Percentiles rank a stretch among this genome's conserved stretches.
Evolutionary conservation across 345 rosid genomes (phyloP).

Genomic region (Arabidopsis suecica): DNA sequence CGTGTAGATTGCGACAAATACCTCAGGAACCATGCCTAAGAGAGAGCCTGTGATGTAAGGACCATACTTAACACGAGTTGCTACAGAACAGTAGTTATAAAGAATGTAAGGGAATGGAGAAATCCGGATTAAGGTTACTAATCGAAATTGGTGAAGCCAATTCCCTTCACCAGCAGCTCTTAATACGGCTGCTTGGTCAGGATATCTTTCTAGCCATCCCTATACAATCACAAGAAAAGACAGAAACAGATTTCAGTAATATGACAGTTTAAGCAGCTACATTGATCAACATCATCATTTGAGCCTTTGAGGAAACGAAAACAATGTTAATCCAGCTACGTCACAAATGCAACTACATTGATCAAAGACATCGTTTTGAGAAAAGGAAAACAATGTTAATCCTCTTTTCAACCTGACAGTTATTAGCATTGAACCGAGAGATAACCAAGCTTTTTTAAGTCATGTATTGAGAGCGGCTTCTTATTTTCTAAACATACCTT

Average conservation of each 20-base stretch:
- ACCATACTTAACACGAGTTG: conserved; percentile 79
- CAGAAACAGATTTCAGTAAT: not conserved
- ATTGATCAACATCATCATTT: not conserved
- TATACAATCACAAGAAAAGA: conserved; percentile 40
- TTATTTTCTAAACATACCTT: not conserved
- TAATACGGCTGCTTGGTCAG: conserved; percentile 81
- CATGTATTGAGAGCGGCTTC: not conserved
- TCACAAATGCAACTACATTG: conserved; percentile 26
- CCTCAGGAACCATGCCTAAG: conserved; percentile 85
- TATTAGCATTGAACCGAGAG: not conserved
- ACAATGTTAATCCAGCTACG: not conserved
- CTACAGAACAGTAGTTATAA: conserved; percentile 92
- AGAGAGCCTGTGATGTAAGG: conserved; percentile 90
- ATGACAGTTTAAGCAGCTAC: not conserved
- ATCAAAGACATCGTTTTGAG: not conserved
- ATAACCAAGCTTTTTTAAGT: not conserved
- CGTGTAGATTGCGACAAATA: conserved; percentile 89
- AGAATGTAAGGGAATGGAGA: conserved; percentile 98
- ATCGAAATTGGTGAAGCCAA: conserved; percentile 89
- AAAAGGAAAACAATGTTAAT: not conserved
- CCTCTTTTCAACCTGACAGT: not conserved
- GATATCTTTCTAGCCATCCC: conserved; percentile 92
- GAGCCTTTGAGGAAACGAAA: not conserved
- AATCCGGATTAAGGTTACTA: conserved; percentile 81
- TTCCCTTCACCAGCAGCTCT: conserved; percentile 94